Conservation (phyloP, 2,329 filamentous ascomycete genomes). For the Colletotrichum salicis region DNA sequence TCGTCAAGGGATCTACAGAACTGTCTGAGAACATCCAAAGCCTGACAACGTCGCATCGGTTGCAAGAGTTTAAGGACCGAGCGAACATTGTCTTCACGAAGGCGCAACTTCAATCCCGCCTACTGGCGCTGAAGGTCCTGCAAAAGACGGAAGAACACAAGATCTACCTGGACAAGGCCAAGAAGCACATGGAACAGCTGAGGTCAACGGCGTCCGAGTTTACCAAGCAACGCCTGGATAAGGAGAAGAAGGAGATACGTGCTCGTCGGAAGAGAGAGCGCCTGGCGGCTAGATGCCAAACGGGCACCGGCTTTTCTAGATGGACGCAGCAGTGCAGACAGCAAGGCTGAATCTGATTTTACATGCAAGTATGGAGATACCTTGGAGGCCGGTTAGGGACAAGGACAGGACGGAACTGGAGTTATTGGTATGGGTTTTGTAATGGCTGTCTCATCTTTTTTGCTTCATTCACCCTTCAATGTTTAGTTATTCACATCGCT, state of each 20-base stretch:
- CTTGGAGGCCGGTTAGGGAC: conserved; percentile 20
- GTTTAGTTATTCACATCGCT: conserved; percentile 15
- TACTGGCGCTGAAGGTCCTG: conserved; percentile 66
- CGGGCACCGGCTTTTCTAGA: conserved; percentile 33
- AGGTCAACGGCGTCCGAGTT: conserved; percentile 42
- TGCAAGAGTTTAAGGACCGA: conserved; percentile 50
- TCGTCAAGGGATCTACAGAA: conserved; percentile 22
- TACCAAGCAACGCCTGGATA: conserved; percentile 42
- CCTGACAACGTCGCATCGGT: conserved; percentile 44
- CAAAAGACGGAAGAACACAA: conserved; percentile 59
- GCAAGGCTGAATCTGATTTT: conserved; percentile 21
- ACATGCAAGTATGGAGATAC: conserved; percentile 29
- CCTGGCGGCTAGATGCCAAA: conserved; percentile 37
- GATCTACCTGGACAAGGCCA: conserved; percentile 57
- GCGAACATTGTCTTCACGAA: conserved; percentile 58
- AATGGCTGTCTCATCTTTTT: conserved; percentile 13
- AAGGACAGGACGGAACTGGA: conserved; percentile 15
- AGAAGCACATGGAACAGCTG: conserved; percentile 43
- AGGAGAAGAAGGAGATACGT: conserved; percentile 43
- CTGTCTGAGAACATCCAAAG: conserved; percentile 41
- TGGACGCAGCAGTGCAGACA: conserved; percentile 37
- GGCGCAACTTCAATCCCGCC: conserved; percentile 66
- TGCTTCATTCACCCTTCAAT: conserved; percentile 16
- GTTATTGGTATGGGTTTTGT: conserved; percentile 28
- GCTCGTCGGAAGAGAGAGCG: conserved; percentile 42